phyloP scores from a whole-genome alignment of 1,284 basidiomycete species.

The Puccinia hordei region DNA sequence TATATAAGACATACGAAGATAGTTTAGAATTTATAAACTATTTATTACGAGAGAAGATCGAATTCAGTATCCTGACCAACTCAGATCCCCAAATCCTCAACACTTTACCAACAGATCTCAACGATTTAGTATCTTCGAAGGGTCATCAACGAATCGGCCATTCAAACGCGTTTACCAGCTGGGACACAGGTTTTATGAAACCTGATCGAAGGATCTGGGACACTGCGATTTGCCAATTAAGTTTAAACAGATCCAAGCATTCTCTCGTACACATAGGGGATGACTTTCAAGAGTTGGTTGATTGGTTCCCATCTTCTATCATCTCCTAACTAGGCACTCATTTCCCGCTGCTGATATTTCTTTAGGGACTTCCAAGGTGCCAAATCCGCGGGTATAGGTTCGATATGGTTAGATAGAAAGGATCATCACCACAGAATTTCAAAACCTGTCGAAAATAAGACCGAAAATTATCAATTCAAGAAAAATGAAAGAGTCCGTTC shows the following conservation, averaged over 20 bases:
- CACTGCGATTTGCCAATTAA: neutral
- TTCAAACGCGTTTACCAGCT: slow-evolving; percentile 16
- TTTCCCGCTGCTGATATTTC: neutral
- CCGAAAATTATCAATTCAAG: neutral
- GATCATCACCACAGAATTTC: neutral
- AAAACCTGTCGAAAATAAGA: neutral
- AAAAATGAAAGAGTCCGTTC: neutral
- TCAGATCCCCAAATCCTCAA: slow-evolving; percentile 26
- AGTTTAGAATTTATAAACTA: neutral
- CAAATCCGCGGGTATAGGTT: slow-evolving; percentile 18
- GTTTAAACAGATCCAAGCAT: neutral
- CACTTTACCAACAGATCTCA: neutral
- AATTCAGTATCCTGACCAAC: slow-evolving; percentile 25
- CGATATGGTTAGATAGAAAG: slow-evolving; percentile 32
- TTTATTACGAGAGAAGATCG: neutral
- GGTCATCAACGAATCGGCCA: neutral
- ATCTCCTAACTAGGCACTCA: neutral
- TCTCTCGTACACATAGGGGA: slow-evolving; percentile 11
- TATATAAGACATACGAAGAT: slow-evolving; percentile 14
- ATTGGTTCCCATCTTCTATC: neutral
- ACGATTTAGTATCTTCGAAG: neutral
- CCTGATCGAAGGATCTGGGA: slow-evolving; percentile 18
- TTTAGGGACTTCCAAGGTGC: slow-evolving; percentile 15
- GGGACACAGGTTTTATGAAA: slow-evolving; percentile 9
- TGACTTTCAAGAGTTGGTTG: slow-evolving; percentile 21